Evolutionary conservation across 2,329 filamentous ascomycete species (phyloP).

Genomic region (Aplosporella prunicola): DNA sequence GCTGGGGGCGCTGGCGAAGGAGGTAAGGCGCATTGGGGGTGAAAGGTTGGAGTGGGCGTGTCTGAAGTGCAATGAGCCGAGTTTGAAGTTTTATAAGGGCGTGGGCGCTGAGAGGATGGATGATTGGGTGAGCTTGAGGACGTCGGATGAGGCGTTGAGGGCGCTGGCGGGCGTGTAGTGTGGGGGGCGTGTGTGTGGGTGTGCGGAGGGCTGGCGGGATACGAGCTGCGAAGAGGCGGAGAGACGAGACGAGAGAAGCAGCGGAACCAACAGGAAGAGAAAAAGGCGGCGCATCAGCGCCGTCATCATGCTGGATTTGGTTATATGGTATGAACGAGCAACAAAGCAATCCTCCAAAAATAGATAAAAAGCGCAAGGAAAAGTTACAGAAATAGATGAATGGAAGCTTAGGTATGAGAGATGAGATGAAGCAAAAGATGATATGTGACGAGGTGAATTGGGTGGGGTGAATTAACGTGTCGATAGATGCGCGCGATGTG

Average conservation of each 20-base stretch:
- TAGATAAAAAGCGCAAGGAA: no score
- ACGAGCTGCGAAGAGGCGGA: background rate
- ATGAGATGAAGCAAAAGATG: no score
- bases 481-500: no score
- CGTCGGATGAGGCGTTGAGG: constrained; percentile 56
- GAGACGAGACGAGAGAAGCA: background rate
- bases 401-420: no score
- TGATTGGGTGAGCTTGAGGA: constrained; percentile 67
- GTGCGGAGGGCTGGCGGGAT: constrained; percentile 3
- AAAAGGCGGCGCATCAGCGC: no score
- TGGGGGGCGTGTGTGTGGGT: no score
- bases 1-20: constrained; percentile 66
- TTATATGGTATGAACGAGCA: background rate
- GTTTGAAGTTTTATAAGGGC: constrained; percentile 69
- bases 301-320: no score
- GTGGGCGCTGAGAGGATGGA: constrained; percentile 55
- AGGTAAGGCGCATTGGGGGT: constrained; percentile 63
- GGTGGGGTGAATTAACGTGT: no score
- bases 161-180: no score
- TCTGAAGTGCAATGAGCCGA: constrained; percentile 86
- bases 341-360: background rate
- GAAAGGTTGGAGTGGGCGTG: constrained; percentile 82
- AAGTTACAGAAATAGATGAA: no score
- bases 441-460: no score
- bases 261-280: background rate